These are phyloP conservation scores for Aechmea fasciata DNA, from an alignment of 176 grass and related monocot species.

Conservation along the genomic window DNA sequence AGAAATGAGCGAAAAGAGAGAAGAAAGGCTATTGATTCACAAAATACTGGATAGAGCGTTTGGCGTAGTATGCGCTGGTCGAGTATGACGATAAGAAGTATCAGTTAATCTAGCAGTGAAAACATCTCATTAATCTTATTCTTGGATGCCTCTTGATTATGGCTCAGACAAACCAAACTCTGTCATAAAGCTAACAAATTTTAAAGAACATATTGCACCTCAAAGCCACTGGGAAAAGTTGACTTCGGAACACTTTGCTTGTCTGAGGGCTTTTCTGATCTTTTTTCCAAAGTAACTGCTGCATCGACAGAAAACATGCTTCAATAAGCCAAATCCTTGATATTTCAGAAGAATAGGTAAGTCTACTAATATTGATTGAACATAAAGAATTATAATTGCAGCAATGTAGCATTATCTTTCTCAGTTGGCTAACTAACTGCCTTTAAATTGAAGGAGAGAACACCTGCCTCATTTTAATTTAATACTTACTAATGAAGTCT, in stretches of 20 bases:
- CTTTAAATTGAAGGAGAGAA: no score
- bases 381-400: no score
- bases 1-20: background rate
- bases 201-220: background rate
- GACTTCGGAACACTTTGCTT: background rate
- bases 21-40: background rate
- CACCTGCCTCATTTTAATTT: no score
- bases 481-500: no score
- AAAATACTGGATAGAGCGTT: background rate
- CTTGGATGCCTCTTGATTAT: background rate
- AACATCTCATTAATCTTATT: background rate
- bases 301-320: background rate
- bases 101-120: background rate
- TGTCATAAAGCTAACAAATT: background rate
- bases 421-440: no score
- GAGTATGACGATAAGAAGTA: no score
- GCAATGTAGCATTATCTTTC: no score
- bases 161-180: background rate
- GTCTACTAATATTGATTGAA: background rate
- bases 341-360: background rate
- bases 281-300: background rate
- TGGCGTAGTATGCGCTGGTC: no score
- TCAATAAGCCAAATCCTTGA: background rate
- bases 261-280: background rate
- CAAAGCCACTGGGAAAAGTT: conserved; percentile 1